A percentile compares a stretch with the other conserved stretches of the same genome.
Evolutionary conservation across 768 basidiomycete species (phyloP).

Genomic region (Auricularia sp.): DNA sequence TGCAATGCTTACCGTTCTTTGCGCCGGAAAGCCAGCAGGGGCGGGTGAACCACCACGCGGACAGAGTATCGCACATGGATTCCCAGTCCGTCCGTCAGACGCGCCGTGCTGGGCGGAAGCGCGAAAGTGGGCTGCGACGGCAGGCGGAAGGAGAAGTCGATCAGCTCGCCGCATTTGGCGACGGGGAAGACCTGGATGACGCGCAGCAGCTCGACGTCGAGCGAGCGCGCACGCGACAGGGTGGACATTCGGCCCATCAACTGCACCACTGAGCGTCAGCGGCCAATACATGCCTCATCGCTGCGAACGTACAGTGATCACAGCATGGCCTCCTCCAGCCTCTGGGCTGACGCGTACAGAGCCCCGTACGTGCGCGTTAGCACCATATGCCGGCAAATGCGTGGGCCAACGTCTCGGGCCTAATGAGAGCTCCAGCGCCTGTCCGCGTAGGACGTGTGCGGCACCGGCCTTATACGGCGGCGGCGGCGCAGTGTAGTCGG

Average conservation of each 20-base stretch:
- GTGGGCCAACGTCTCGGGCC: not conserved
- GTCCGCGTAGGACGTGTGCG: not conserved
- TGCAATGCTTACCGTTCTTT: not conserved
- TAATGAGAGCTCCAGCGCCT: not conserved
- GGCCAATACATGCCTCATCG: not conserved
- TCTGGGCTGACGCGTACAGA: not conserved
- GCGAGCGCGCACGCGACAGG: not conserved
- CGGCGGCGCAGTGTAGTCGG: not conserved
- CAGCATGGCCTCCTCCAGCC: not conserved
- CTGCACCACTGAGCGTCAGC: not conserved
- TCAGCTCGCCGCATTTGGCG: not conserved
- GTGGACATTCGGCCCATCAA: not conserved
- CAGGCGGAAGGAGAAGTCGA: not conserved
- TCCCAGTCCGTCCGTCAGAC: not conserved
- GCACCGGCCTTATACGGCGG: not conserved
- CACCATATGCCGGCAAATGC: not conserved
- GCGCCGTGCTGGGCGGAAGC: not conserved
- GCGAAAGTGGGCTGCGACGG: not conserved
- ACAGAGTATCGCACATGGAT: not conserved
- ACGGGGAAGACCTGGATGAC: not conserved
- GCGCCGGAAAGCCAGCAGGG: not conserved
- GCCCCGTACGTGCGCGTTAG: not conserved
- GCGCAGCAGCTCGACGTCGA: not conserved
- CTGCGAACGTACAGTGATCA: not conserved
- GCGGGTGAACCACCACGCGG: not conserved